phyloP scores from a whole-genome alignment of 2,329 filamentous ascomycete genomes.

The Xylariaceae sp. region DNA sequence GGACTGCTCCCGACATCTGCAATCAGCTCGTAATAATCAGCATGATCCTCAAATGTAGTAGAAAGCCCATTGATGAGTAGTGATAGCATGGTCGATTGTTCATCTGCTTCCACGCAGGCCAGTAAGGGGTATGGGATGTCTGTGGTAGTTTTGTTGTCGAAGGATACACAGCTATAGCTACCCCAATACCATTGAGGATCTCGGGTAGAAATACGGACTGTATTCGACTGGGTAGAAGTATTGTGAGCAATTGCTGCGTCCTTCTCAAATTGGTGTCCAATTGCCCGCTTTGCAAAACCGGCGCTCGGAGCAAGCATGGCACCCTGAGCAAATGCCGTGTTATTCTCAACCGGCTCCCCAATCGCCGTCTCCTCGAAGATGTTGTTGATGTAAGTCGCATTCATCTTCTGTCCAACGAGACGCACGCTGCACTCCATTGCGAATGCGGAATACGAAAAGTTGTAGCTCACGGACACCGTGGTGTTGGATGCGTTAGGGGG shows the following conservation, averaged over 20 bases:
- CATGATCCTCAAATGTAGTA: neutral
- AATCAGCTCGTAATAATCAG: neutral
- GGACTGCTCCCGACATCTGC: no score
- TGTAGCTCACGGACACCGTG: neutral
- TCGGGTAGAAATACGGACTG: neutral
- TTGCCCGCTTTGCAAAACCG: no score
- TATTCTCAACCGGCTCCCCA: neutral
- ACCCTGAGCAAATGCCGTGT: neutral
- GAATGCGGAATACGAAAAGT: neutral
- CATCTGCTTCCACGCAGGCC: neutral
- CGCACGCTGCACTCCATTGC: neutral
- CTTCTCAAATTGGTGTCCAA: no score
- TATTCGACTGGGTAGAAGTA: no score
- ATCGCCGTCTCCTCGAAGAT: neutral
- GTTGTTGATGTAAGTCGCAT: neutral
- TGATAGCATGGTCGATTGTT: neutral
- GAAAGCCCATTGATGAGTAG: neutral
- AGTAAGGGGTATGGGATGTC: neutral
- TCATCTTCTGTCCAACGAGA: neutral
- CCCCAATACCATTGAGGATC: no score
- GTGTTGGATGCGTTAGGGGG: neutral
- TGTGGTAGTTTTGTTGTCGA: neutral
- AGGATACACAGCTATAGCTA: neutral
- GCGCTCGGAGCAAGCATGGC: no score
- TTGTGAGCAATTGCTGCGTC: no score